phyloP scores from a whole-genome alignment of 805 yeast genomes.

The Candida chauliodis region DNA sequence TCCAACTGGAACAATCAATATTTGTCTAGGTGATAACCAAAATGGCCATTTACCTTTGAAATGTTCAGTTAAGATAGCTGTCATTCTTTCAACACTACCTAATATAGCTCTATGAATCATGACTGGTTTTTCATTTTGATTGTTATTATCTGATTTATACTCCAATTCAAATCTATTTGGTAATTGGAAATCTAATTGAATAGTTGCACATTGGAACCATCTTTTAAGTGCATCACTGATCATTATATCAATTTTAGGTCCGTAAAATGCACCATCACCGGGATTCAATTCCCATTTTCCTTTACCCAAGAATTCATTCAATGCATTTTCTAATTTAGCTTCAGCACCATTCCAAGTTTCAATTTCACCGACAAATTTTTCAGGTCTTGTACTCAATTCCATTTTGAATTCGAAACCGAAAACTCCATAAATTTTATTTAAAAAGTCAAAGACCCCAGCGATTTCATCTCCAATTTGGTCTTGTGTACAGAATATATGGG shows the following conservation, averaged over 20 bases:
- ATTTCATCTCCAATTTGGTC: slow-evolving; percentile 90
- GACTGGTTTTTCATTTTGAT: slow-evolving; percentile 79
- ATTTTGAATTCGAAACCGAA: slow-evolving; percentile 94
- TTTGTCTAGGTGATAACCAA: slow-evolving; percentile 99
- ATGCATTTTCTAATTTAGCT: slow-evolving; percentile 73
- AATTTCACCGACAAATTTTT: slow-evolving; percentile 89
- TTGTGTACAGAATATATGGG: slow-evolving; percentile 92
- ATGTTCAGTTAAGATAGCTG: slow-evolving; percentile 96
- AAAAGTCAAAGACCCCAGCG: slow-evolving; percentile 77
- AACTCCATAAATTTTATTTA: slow-evolving; percentile 79
- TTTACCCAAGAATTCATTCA: slow-evolving; percentile 71
- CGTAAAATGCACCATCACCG: slow-evolving; percentile 97
- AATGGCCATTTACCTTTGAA: slow-evolving; percentile 99
- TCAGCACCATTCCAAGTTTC: slow-evolving; percentile 95
- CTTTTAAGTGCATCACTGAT: slow-evolving; percentile 90
- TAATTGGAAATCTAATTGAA: slow-evolving; percentile 97
- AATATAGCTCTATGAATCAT: slow-evolving; percentile 99
- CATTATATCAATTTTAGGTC: slow-evolving; percentile 95
- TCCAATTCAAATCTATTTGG: slow-evolving; percentile 91
- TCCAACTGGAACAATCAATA: slow-evolving; percentile 94
- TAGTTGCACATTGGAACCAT: slow-evolving; percentile 99
- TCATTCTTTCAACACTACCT: slow-evolving; percentile 99
- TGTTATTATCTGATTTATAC: slow-evolving; percentile 62
- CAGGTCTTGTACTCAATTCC: slow-evolving; percentile 97
- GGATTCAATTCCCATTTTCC: slow-evolving; percentile 92